A percentile compares a stretch with the other conserved stretches of the same genome.
Conservation (phyloP, 192 early-diverging fungal species). For the Thoreauomyces humboldtii region DNA sequence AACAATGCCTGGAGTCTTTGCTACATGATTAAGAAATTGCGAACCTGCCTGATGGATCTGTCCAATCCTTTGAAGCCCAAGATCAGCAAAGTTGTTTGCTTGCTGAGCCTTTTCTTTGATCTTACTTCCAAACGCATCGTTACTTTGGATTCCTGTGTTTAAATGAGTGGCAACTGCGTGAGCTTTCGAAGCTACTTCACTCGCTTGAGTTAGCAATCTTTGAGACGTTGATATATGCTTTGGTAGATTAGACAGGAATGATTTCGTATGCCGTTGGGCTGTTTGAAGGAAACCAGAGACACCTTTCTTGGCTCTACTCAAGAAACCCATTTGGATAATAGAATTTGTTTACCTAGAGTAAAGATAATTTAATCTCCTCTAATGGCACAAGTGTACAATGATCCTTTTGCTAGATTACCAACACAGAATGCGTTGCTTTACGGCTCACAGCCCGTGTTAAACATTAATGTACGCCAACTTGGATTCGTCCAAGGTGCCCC, state of each 20-base stretch:
- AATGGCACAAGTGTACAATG: constrained; percentile 3
- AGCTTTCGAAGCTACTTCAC: neutral
- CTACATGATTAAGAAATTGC: neutral
- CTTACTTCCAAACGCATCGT: neutral
- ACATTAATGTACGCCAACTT: neutral
- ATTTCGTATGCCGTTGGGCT: too few relatives aligned
- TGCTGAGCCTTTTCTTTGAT: neutral
- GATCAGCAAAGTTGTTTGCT: neutral
- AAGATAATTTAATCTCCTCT: constrained; percentile 1
- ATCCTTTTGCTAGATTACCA: neutral
- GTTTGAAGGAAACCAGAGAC: too few relatives aligned
- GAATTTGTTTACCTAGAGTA: neutral
- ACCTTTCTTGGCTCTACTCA: too few relatives aligned
- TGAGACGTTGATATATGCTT: neutral
- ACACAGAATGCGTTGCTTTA: neutral
- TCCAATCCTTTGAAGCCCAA: neutral
- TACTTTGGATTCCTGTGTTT: neutral
- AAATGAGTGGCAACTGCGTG: neutral
- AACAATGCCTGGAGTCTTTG: neutral
- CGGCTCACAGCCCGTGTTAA: too few relatives aligned
- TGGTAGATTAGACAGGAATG: neutral
- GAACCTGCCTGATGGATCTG: neutral
- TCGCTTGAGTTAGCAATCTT: neutral
- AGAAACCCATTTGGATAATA: too few relatives aligned
- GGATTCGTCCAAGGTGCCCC: neutral